Percentiles rank a stretch among this genome's conserved stretches.
Evolutionary conservation across 352 stramenopile species (phyloP).

Genomic region (Globisporangium nodosum): DNA sequence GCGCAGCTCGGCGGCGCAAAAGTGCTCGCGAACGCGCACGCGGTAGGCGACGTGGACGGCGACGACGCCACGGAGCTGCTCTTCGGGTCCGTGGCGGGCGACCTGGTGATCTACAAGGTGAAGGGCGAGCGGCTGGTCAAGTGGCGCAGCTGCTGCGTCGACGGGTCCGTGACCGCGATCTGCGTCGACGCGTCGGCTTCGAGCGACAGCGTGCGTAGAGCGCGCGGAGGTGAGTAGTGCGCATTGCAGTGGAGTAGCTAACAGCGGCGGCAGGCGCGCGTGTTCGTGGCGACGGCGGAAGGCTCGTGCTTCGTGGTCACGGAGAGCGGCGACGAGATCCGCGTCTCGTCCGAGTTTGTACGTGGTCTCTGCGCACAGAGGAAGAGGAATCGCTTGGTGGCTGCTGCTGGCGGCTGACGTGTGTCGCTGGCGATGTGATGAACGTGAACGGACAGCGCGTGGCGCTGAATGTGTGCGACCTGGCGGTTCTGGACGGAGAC

Average conservation of each 20-base stretch:
- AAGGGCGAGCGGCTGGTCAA: slow-evolving; percentile 40
- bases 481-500: slow-evolving; percentile 41
- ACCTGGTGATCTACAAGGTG: slow-evolving; percentile 71
- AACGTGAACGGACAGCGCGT: slow-evolving; percentile 27
- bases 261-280: slow-evolving; percentile 24
- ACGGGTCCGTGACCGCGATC: slow-evolving; percentile 70
- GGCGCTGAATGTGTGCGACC: slow-evolving; percentile 62
- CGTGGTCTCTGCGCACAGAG: slow-evolving; percentile 2
- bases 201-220: slow-evolving; percentile 27
- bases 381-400: not conserved
- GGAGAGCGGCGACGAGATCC: slow-evolving; percentile 46
- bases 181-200: slow-evolving; percentile 36
- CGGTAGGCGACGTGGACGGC: slow-evolving; percentile 57
- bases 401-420: not conserved
- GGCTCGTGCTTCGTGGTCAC: slow-evolving; percentile 56
- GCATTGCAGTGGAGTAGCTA: not conserved
- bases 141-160: slow-evolving; percentile 50
- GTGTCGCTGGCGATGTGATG: not conserved
- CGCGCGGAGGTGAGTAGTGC: not conserved
- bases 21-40: slow-evolving; percentile 64
- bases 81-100: slow-evolving; percentile 55
- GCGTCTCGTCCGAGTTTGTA: slow-evolving; percentile 62
- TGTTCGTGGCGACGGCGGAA: slow-evolving; percentile 76
- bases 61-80: slow-evolving; percentile 62
- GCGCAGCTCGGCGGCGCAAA: slow-evolving; percentile 53